Conservation (phyloP, 768 basidiomycete species). For the Rhodotorula taiwanensis region DNA sequence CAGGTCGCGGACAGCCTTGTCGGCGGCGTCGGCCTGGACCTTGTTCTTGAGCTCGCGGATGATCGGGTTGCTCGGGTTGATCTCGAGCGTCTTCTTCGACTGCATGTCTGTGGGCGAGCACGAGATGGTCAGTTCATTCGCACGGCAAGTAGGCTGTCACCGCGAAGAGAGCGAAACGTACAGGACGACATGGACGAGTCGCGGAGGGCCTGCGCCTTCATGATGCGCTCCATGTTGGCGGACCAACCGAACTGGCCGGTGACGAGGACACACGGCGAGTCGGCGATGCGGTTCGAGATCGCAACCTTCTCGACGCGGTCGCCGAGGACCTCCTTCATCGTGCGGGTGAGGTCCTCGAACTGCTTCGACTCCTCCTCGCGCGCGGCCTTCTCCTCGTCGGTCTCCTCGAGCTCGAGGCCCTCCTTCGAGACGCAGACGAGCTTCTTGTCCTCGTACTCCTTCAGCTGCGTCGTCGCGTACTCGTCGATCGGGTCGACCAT, state of each 20-base stretch:
- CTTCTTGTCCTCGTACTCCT: slow-evolving; percentile 98
- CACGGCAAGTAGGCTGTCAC: too few species aligned
- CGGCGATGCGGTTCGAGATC: slow-evolving; percentile 95
- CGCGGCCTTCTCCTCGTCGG: slow-evolving; percentile 87
- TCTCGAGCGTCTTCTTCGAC: slow-evolving; percentile 83
- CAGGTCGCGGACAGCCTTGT: slow-evolving; percentile 63
- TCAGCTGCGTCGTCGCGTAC: slow-evolving; percentile 95
- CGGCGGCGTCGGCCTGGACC: slow-evolving; percentile 88
- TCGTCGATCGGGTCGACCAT: slow-evolving; percentile 98
- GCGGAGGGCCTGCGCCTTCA: slow-evolving; percentile 96
- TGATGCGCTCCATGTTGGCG: slow-evolving; percentile 96
- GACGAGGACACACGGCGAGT: slow-evolving; percentile 55
- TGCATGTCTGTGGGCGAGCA: slow-evolving; percentile 61
- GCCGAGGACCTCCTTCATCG: slow-evolving; percentile 96
- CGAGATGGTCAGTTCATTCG: background rate
- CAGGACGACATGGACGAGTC: slow-evolving; percentile 94
- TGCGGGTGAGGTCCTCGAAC: slow-evolving; percentile 80
- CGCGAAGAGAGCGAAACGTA: background rate
- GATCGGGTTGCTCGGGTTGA: slow-evolving; percentile 86
- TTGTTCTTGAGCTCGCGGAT: slow-evolving; percentile 93
- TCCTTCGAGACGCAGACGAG: slow-evolving; percentile 97
- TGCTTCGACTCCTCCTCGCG: slow-evolving; percentile 79
- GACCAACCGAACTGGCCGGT: slow-evolving; percentile 99
- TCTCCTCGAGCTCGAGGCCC: slow-evolving; percentile 98
- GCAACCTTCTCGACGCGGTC: slow-evolving; percentile 99